Evolutionary conservation across 1,139 yeast species (phyloP).

Genomic region (Suhomyces anneliseae): DNA sequence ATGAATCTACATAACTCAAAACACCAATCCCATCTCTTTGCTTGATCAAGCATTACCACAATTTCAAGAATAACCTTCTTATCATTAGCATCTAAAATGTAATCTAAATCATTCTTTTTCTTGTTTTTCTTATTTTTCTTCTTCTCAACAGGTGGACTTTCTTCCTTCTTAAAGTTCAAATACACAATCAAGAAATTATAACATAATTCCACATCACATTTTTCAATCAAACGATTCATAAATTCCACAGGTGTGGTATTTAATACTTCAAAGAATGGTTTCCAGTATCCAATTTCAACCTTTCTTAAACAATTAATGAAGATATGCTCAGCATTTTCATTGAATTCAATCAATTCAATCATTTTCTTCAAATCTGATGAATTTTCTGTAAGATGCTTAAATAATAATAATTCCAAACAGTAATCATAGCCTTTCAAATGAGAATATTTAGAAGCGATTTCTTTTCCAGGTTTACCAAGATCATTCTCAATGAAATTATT

Average conservation of each 20-base stretch:
- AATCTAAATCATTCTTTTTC: conserved; percentile 1
- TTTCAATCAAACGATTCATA: conserved; percentile 37
- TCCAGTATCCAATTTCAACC: conserved; percentile 45
- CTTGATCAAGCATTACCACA: conserved; percentile 32
- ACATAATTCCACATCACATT: conserved; percentile 40
- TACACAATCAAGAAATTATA: conserved; percentile 45
- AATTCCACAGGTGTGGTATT: conserved; percentile 39
- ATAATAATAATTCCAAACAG: conserved; percentile 42
- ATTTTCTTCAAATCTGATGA: conserved; percentile 22
- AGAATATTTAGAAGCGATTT: conserved; percentile 26
- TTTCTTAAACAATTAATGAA: conserved; percentile 46
- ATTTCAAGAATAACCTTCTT: conserved; percentile 35
- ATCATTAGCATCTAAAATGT: conserved; percentile 29
- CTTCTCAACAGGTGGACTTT: conserved; percentile 10
- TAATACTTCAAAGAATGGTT: conserved; percentile 34
- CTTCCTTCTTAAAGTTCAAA: conserved; percentile 41
- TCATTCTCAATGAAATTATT: conserved; percentile 43
- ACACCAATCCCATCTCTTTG: conserved; percentile 46
- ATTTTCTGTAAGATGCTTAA: conserved; percentile 27
- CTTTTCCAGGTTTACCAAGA: conserved; percentile 22
- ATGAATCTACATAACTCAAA: conserved; percentile 48
- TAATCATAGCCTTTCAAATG: conserved; percentile 35
- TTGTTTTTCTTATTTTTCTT: conserved; percentile 1
- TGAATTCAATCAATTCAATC: conserved; percentile 30
- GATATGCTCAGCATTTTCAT: conserved; percentile 31